A percentile compares a stretch with the other conserved stretches of the same genome.
Evolutionary conservation across 345 rosid species (phyloP).

Genomic region (Populus deltoides): DNA sequence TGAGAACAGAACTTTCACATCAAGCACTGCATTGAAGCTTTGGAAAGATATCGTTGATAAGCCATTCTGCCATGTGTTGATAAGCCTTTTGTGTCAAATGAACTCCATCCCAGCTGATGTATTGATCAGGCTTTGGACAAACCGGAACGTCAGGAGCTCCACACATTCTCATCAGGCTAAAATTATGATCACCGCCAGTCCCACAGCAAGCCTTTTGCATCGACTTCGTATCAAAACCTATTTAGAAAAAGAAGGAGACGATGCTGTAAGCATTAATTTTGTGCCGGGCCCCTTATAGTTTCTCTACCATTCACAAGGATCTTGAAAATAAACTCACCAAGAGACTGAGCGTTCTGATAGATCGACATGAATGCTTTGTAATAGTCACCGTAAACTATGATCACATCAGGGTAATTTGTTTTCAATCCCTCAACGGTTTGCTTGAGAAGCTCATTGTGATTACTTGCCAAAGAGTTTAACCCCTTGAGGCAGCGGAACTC

Average conservation of each 20-base stretch:
- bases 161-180: background rate
- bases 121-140: background rate
- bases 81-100: slow-evolving; percentile 18
- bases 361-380: background rate
- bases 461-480: background rate
- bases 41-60: background rate
- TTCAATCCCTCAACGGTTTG: background rate
- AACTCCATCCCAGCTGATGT: slow-evolving; percentile 37
- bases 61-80: background rate
- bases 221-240: no score
- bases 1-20: no score
- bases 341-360: background rate
- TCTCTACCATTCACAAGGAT: no score
- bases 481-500: background rate
- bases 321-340: slow-evolving; percentile 9
- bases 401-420: background rate
- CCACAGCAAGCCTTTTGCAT: no score
- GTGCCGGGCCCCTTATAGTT: no score
- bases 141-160: slow-evolving; percentile 11
- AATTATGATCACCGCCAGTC: no score
- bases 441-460: background rate
- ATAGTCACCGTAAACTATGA: background rate
- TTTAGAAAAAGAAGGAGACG: no score
- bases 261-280: no score
- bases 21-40: background rate